Conservation (phyloP, 2,329 filamentous ascomycete genomes). For the Alternaria metachromatica region DNA sequence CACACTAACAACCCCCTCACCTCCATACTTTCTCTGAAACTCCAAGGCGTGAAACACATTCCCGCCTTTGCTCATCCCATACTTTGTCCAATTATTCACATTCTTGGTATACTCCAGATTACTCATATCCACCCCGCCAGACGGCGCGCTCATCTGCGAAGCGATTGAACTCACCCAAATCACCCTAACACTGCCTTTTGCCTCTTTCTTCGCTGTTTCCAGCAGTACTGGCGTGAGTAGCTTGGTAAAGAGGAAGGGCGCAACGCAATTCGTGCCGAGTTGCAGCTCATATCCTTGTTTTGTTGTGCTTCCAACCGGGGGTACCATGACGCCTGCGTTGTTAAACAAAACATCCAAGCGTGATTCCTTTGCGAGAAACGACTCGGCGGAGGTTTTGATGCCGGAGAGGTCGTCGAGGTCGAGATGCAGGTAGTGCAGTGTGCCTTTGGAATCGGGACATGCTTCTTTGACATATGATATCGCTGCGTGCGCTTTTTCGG, state of each 20-base stretch:
- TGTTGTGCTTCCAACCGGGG: slow-evolving; percentile 15
- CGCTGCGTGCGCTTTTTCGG: background rate
- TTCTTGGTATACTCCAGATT: slow-evolving; percentile 25
- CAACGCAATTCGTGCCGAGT: slow-evolving; percentile 50
- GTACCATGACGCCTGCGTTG: slow-evolving; percentile 37
- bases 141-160: slow-evolving; percentile 15
- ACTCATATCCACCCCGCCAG: slow-evolving; percentile 22
- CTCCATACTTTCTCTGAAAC: slow-evolving; percentile 20
- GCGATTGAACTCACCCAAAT: slow-evolving; percentile 34
- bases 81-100: slow-evolving; percentile 16
- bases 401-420: background rate
- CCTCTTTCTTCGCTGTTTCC: slow-evolving; percentile 1
- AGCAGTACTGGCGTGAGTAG: slow-evolving; percentile 37
- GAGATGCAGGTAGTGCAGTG: background rate
- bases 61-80: slow-evolving; percentile 34
- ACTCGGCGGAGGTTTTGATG: slow-evolving; percentile 31
- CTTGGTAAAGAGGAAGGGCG: slow-evolving; percentile 47
- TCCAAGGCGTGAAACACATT: slow-evolving; percentile 37
- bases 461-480: background rate
- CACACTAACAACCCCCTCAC: slow-evolving; percentile 29
- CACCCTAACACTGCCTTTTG: slow-evolving; percentile 40
- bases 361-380: slow-evolving; percentile 46
- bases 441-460: background rate
- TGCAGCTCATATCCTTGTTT: slow-evolving; percentile 30
- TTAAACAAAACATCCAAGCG: slow-evolving; percentile 51